Base-by-base conservation (phyloP, 1,139 yeast species). In the Kurtzmaniella natalensis region DNA sequence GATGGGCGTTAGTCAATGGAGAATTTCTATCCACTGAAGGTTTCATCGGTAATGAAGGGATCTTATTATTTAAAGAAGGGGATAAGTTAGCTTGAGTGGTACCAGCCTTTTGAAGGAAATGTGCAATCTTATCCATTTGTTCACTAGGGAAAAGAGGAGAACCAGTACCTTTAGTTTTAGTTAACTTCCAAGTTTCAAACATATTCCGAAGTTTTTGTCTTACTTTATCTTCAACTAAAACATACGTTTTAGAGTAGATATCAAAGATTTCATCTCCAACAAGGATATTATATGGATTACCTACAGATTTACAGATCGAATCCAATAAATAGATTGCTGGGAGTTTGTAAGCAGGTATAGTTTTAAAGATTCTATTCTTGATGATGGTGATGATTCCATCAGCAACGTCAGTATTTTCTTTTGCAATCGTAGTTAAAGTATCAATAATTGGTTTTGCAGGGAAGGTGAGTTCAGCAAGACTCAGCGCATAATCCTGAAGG, bases 281-380 rank as follows among this genome's bases (percentile, higher is more conserved):
- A 39, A 83, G 59, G 8, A 78, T 69, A 23, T 88, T 85, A 54
- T 89, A 92, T 1, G 97, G 96, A 40, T 79, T 74, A 5, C 96
- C 96, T 16, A 87, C 81, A 47, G 81, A 85, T 58, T 92, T 92
- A 59, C 94, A 84, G 31, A 92, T 83, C n/a, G 96, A 88, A 56
- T 92, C 98, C 37, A 92, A 61, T 32, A 89, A 70, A 53, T 89
- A 92, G 44, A 92, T 69, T 3, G 94, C 79, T 48, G 76, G 92
- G 36, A 92, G 69, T 58, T 92, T 92, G 46, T 86, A 89, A 15
- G 76, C 74, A 2, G 97, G 97, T 4, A 85, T 55, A 37, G 63
- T 55, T 37, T 58, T 59, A 53, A 69, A 55, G 44, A 76, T 76
- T 53, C 84, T 72, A 39, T 70, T 69, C 32, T 84, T 73, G 49